These are phyloP conservation scores for Penicillium roqueforti DNA, from an alignment of 495 filamentous ascomycete genomes.

Conservation along the genomic window DNA sequence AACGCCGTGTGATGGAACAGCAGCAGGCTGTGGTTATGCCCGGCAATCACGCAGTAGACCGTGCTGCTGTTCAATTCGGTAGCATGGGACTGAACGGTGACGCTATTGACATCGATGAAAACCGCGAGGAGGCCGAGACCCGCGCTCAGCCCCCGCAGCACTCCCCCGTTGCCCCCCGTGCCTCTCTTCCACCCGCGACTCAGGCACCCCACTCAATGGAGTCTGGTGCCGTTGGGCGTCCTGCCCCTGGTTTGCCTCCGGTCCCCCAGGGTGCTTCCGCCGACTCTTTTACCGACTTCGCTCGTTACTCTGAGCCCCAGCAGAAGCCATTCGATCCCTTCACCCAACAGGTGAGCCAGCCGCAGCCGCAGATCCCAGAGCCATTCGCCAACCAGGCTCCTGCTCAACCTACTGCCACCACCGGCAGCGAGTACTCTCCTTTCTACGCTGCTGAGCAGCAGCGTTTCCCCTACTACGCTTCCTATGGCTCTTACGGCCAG, in stretches of 20 bases:
- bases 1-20: slow-evolving; percentile 84
- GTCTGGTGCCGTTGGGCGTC: slow-evolving; percentile 58
- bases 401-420: slow-evolving; percentile 50
- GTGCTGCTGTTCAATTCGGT: slow-evolving; percentile 93
- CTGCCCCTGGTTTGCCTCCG: slow-evolving; percentile 64
- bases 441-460: slow-evolving; percentile 86
- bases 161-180: slow-evolving; percentile 86
- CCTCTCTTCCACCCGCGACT: slow-evolving; percentile 77
- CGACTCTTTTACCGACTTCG: slow-evolving; percentile 53
- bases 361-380: slow-evolving; percentile 55
- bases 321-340: slow-evolving; percentile 88
- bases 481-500: slow-evolving; percentile 72
- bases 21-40: slow-evolving; percentile 98
- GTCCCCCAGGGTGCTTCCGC: slow-evolving; percentile 53
- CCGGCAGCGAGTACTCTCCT: slow-evolving; percentile 73
- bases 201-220: slow-evolving; percentile 46
- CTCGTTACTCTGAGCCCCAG: slow-evolving; percentile 65
- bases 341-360: slow-evolving; percentile 67
- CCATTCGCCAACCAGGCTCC: slow-evolving; percentile 56
- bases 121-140: slow-evolving; percentile 92
- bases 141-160: slow-evolving; percentile 90
- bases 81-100: slow-evolving; percentile 86
- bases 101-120: slow-evolving; percentile 80
- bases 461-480: slow-evolving; percentile 76
- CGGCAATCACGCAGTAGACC: slow-evolving; percentile 92